A percentile compares a stretch with the other conserved stretches of the same genome.
Conservation (phyloP, 139 green algal genomes). For the Closterium sp. region DNA sequence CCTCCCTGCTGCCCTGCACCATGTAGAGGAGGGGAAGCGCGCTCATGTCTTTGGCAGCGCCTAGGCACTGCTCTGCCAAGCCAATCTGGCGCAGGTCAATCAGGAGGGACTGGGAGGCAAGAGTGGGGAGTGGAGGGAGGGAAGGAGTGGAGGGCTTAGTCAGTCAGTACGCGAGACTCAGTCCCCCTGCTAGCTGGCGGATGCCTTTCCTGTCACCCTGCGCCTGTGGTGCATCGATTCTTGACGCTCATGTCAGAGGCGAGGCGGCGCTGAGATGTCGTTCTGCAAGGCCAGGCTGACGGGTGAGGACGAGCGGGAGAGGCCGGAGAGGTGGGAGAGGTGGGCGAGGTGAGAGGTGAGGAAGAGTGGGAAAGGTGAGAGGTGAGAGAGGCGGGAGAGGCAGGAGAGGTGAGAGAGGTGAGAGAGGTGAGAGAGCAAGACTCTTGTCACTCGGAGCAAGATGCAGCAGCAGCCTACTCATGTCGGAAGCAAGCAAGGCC, state of each 20-base stretch:
- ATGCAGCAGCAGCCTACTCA: too few relatives aligned
- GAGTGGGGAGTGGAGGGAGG: neutral
- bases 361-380: too few relatives aligned
- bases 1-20: constrained; percentile 45
- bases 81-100: constrained; percentile 72
- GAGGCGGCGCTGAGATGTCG: constrained; percentile 70
- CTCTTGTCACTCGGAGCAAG: too few relatives aligned
- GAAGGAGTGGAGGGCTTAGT: neutral
- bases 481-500: too few relatives aligned
- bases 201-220: constrained; percentile 52
- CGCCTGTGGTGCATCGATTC: constrained; percentile 73
- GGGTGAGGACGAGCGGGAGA: too few relatives aligned
- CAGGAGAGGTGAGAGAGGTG: too few relatives aligned
- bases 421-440: too few relatives aligned
- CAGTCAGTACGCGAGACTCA: too few relatives aligned
- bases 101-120: constrained; percentile 19
- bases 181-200: constrained; percentile 48
- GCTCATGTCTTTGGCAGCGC: constrained; percentile 73
- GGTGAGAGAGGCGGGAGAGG: too few relatives aligned
- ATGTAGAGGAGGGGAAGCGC: constrained; percentile 86
- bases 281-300: constrained; percentile 49
- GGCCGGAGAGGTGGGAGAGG: neutral
- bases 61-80: constrained; percentile 74
- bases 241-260: constrained; percentile 82
- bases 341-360: too few relatives aligned